phyloP scores from a whole-genome alignment of 116 monocot genomes.

The Thalassia testudinum region DNA sequence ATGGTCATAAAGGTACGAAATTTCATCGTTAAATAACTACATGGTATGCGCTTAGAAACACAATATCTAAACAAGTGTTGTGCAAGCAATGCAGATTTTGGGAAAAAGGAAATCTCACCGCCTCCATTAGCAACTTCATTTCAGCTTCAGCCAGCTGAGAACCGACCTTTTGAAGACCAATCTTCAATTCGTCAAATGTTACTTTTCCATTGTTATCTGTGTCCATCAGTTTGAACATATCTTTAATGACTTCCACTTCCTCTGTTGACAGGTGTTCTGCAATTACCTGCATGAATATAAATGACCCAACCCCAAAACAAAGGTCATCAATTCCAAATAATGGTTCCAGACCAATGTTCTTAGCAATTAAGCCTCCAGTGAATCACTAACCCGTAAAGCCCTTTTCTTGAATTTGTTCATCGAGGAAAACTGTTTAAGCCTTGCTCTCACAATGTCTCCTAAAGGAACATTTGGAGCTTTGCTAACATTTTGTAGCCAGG shows the following conservation, averaged over 20 bases:
- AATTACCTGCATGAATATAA: constrained; percentile 36
- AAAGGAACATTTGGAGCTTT: constrained; percentile 52
- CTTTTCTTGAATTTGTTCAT: constrained; percentile 93
- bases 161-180: constrained; percentile 54
- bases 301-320: not conserved
- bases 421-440: constrained; percentile 57
- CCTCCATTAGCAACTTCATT: constrained; percentile 72
- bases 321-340: not conserved
- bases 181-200: constrained; percentile 61
- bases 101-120: constrained; percentile 25
- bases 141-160: constrained; percentile 48
- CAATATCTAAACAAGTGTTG: too few relatives aligned
- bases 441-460: constrained; percentile 49
- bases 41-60: too few relatives aligned
- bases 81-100: not conserved
- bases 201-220: constrained; percentile 48
- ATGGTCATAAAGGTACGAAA: too few relatives aligned
- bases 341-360: too few relatives aligned
- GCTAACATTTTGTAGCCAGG: constrained; percentile 52
- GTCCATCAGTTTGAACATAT: constrained; percentile 67
- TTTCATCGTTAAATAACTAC: too few relatives aligned
- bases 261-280: constrained; percentile 55
- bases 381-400: constrained; percentile 37
- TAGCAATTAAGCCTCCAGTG: too few relatives aligned
- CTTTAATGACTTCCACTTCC: constrained; percentile 53